Base-by-base conservation (phyloP, 495 filamentous ascomycete genomes). In the Hyaloscypha hepaticicola region DNA sequence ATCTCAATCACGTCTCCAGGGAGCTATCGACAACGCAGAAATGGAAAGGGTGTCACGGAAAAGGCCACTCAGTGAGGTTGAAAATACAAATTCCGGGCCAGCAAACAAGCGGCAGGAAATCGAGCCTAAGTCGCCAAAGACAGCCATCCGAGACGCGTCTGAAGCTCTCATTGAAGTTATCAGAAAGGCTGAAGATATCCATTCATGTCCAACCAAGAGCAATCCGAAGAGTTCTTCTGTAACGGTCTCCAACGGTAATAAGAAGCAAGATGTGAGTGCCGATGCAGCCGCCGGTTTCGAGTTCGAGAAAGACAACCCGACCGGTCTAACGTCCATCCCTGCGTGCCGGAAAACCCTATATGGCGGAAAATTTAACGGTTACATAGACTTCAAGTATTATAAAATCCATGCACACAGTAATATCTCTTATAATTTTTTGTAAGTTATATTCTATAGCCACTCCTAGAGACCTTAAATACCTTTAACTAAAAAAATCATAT, bases 91-190 rank as follows among this genome's bases (percentile, higher is more conserved):
- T 27, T 28, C 8, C 48, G 26, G 6, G 26, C 26, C 3, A 61
- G 59, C 1, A 61, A 61, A 61, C 45, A 48, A 19, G 24, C 19
- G 7, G n/a, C n/a, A n/a, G n/a, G n/a, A 28, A 34, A n/a, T 25
- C 26, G 49, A 61, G 6, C 7, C 41, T 12, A 24, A 25, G 22
- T 61, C 59, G 19, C 59, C 45, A 26, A 11, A 27, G 2, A 48
- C 45, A n/a, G 49, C 26, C 12, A 53, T 61, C 24, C 59, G 59
- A 16, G 48, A 61, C 45, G 59, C 48, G 27, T 28, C 45, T 25
- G 41, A 33, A 52, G 59, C 59, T 21, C 24, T 61, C 16, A 52
- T 50, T 16, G 19, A 61, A 53, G 59, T 48, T 28, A 53, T 61
- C 27, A 22, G 34, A 27, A 9, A 50, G 27, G 41, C 41, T 6